These are phyloP conservation scores for Leishmania martiniquensis DNA, from an alignment of 208 protist genomes.

Conservation along the genomic window DNA sequence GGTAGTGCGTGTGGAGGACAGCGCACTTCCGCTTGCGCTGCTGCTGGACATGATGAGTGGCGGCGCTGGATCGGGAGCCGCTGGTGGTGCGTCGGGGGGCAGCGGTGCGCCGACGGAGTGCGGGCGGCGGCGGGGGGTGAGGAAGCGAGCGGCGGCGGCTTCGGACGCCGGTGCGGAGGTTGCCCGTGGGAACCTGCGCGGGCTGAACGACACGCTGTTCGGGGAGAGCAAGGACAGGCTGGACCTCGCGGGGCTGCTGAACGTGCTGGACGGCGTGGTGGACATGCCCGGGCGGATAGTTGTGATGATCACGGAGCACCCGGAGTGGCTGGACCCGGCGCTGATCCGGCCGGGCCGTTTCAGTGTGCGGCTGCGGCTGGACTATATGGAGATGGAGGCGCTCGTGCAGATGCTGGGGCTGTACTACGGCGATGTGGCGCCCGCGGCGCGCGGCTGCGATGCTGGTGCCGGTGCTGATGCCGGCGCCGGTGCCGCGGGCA, in stretches of 20 bases:
- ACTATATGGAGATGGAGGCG: slow-evolving; percentile 66
- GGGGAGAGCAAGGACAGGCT: slow-evolving; percentile 54
- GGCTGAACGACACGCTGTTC: slow-evolving; percentile 12
- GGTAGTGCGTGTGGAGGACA: slow-evolving; percentile 12
- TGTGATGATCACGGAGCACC: slow-evolving; percentile 88
- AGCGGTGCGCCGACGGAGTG: not conserved
- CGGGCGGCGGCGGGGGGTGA: not conserved
- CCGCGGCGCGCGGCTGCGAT: slow-evolving; percentile 3
- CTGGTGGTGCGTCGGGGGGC: not conserved
- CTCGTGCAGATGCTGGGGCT: slow-evolving; percentile 70
- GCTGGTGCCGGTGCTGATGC: not conserved
- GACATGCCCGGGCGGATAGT: slow-evolving; percentile 87
- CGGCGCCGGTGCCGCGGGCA: not conserved
- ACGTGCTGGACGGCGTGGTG: slow-evolving; percentile 91
- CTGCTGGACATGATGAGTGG: slow-evolving; percentile 24
- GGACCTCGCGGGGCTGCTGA: slow-evolving; percentile 88
- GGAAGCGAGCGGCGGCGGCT: slow-evolving; percentile 2
- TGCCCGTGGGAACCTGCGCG: slow-evolving; percentile 13
- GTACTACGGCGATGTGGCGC: slow-evolving; percentile 70
- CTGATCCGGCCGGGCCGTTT: slow-evolving; percentile 90
- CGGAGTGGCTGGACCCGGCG: slow-evolving; percentile 87
- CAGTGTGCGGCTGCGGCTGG: slow-evolving; percentile 64
- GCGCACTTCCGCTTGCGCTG: slow-evolving; percentile 21
- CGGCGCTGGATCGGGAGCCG: slow-evolving; percentile 6
- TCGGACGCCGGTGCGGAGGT: slow-evolving; percentile 1